Evolutionary conservation across 2,329 filamentous ascomycete species (phyloP).

Genomic region (Verticillium klebahnii): DNA sequence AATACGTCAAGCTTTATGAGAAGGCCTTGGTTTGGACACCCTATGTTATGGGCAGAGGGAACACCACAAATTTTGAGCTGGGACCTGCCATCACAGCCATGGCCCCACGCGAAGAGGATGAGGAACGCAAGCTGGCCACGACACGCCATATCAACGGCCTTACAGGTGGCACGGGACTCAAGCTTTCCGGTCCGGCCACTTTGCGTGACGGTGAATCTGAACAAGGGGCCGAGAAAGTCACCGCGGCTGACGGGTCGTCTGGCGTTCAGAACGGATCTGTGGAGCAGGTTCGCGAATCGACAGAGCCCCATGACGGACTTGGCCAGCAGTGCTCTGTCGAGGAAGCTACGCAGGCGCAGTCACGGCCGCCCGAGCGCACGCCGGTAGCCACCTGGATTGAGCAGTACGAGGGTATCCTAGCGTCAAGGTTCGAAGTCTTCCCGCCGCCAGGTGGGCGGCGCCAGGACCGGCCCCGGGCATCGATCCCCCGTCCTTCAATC

Average conservation of each 20-base stretch:
- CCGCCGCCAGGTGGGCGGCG: slow-evolving; percentile 54
- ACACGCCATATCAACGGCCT: not conserved
- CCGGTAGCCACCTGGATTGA: slow-evolving; percentile 33
- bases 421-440: slow-evolving; percentile 72
- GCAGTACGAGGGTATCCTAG: slow-evolving; percentile 56
- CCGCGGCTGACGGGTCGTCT: not conserved
- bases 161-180: not conserved
- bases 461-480: slow-evolving; percentile 38
- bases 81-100: slow-evolving; percentile 79
- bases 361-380: not conserved
- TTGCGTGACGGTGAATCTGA: not conserved
- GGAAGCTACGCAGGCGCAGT: not conserved
- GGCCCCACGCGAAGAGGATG: slow-evolving; percentile 76
- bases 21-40: slow-evolving; percentile 88
- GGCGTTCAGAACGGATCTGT: not conserved
- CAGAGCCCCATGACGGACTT: slow-evolving; percentile 20
- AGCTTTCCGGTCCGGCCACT: not conserved
- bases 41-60: slow-evolving; percentile 90
- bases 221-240: not conserved
- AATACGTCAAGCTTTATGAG: slow-evolving; percentile 79
- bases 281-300: slow-evolving; percentile 19
- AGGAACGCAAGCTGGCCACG: slow-evolving; percentile 30
- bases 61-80: slow-evolving; percentile 76
- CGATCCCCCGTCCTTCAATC: slow-evolving; percentile 32
- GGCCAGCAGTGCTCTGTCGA: not conserved